A percentile compares a stretch with the other conserved stretches of the same genome.
phyloP scores from a whole-genome alignment of 2,329 filamentous ascomycete genomes.

The Mariannaea sp. region DNA sequence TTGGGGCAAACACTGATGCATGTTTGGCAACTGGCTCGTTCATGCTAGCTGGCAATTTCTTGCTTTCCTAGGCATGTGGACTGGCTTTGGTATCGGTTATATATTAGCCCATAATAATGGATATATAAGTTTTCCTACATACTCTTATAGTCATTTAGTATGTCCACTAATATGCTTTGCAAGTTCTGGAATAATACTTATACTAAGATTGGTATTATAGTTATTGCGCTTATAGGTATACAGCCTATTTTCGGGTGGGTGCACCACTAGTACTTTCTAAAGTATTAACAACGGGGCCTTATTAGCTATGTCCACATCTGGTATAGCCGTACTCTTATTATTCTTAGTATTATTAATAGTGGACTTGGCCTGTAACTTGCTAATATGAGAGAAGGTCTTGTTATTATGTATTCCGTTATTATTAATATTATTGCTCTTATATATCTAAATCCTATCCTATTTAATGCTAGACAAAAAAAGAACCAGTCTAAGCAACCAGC shows the following conservation, averaged over 20 bases:
- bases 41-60: conserved; percentile 62
- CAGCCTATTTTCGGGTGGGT: conserved; percentile 63
- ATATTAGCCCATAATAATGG: conserved; percentile 47
- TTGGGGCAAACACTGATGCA: too few species aligned
- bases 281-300: conserved; percentile 51
- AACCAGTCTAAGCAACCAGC: too few species aligned
- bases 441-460: too few species aligned
- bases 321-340: conserved; percentile 63
- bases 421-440: too few species aligned
- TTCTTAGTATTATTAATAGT: conserved; percentile 66
- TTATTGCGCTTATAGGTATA: conserved; percentile 56
- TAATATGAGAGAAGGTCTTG: too few species aligned
- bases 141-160: conserved; percentile 20
- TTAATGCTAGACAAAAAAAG: too few species aligned
- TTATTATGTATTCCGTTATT: too few species aligned
- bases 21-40: conserved; percentile 60
- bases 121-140: conserved; percentile 45
- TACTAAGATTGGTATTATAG: conserved; percentile 61
- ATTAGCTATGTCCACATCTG: conserved; percentile 65
- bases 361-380: conserved; percentile 62
- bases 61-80: conserved; percentile 61
- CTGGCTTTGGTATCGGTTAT: conserved; percentile 63
- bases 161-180: too few species aligned
- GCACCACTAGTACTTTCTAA: conserved; percentile 60
- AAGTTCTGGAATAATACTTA: conserved; percentile 58